A percentile compares a stretch with the other conserved stretches of the same genome.
Conservation (phyloP, 2,329 filamentous ascomycete species). For the Penicillium sp. region DNA sequence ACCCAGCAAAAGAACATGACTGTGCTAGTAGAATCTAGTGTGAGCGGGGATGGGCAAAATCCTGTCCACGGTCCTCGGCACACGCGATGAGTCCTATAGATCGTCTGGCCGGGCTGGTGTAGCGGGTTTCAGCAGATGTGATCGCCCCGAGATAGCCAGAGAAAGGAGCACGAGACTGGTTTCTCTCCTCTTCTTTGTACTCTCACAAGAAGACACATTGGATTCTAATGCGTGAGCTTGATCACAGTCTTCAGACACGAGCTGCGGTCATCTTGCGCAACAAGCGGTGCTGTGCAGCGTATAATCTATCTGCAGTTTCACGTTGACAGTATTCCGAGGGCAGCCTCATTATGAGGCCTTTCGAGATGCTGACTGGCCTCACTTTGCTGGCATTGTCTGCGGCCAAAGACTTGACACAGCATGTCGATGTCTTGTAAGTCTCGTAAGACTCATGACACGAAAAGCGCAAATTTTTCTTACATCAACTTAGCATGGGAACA, state of each 20-base stretch:
- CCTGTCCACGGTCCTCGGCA: conserved; percentile 1
- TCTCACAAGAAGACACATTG: neutral
- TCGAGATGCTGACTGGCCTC: conserved; percentile 15
- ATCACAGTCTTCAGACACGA: neutral
- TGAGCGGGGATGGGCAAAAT: neutral
- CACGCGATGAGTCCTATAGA: neutral
- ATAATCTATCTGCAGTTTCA: neutral
- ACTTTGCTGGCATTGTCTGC: conserved; percentile 13
- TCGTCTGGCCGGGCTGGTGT: neutral
- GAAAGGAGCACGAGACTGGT: neutral
- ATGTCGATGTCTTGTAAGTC: conserved; percentile 35
- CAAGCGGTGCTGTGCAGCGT: neutral
- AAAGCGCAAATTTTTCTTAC: conserved; percentile 5
- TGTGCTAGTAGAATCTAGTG: neutral
- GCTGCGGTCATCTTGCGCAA: neutral
- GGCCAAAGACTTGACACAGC: conserved; percentile 24
- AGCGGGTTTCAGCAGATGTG: neutral
- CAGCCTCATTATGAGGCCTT: conserved; percentile 7
- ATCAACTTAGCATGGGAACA: conserved; percentile 28
- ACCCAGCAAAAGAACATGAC: neutral
- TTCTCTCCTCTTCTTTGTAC: neutral
- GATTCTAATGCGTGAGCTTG: neutral
- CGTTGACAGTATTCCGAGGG: neutral
- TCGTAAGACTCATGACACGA: neutral
- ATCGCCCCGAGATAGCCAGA: neutral